These are phyloP conservation scores for Bretschneidera sinensis DNA, from an alignment of 345 rosid species.

Conservation along the genomic window DNA sequence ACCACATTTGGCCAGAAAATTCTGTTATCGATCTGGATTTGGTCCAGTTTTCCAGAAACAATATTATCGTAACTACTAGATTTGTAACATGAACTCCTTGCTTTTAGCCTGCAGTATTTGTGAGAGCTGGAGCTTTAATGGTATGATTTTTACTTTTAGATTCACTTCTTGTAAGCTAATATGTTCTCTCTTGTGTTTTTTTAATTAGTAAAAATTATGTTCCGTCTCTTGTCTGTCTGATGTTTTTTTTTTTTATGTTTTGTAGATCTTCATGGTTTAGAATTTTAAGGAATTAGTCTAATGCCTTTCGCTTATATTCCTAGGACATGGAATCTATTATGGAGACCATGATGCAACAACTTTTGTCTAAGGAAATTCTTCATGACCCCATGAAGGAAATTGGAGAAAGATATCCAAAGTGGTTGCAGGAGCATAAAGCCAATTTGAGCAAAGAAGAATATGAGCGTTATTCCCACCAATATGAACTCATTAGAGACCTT, in stretches of 20 bases:
- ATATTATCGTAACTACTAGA: neutral
- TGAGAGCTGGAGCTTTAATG: too few relatives aligned
- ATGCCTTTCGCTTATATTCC: conserved; percentile 1
- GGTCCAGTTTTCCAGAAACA: neutral
- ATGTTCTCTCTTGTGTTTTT: neutral
- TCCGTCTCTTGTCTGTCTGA: neutral
- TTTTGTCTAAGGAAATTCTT: conserved; percentile 88
- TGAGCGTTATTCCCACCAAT: conserved; percentile 60
- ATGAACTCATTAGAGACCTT: conserved; percentile 72
- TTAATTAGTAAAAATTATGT: neutral
- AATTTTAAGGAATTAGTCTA: neutral
- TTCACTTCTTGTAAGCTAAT: too few relatives aligned
- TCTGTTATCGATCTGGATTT: neutral
- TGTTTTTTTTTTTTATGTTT: too few relatives aligned
- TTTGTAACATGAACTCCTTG: too few relatives aligned
- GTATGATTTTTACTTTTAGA: too few relatives aligned
- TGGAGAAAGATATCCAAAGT: conserved; percentile 78
- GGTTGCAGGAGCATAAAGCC: conserved; percentile 81
- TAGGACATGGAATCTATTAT: conserved; percentile 94
- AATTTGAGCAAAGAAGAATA: conserved; percentile 60
- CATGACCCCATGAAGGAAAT: conserved; percentile 99
- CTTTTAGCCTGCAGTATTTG: too few relatives aligned
- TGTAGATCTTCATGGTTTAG: too few relatives aligned
- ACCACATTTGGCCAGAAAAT: neutral
- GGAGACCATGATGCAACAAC: conserved; percentile 98